Evolutionary conservation across 2,329 filamentous ascomycete genomes (phyloP), one percentile per base, ranked within the genome.

Genomic region (Apiospora kogelbergensis): DNA sequence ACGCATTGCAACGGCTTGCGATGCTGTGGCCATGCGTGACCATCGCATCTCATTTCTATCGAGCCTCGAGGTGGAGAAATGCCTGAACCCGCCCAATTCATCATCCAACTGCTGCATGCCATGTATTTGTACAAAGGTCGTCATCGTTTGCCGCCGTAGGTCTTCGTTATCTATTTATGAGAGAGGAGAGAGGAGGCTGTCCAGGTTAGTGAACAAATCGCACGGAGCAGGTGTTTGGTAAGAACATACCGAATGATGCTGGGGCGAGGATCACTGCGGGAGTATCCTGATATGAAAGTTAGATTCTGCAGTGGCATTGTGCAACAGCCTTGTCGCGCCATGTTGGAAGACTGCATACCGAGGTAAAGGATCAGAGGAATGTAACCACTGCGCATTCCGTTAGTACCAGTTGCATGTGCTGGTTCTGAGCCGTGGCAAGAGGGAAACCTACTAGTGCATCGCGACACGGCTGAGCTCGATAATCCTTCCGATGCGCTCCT

Each of bases 401-500:
- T 73, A 86, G 81, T 72, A 70, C 63, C 9, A 6, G 33, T 9
- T 20, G n/a, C n/a, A 24, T 37, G 5, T 24, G 1, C 24, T 13
- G 33, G 7, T 20, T 53, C 66, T 11, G 24, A 33, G 53, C 30
- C 30, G 53, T 37, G 53, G 53, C 53, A 60, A 22, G 30, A 37
- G 67, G n/a, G 65, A 45, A 37, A 79, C 92, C 74, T 89, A 97
- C 94, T 98, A 99, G 85, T 99, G 96, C 79, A 99, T 92, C 70
- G 93, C 94, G 77, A 98, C 91, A 78, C 95, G 90, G 72, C 94
- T 96, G 81, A 98, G 85, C 83, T 98, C 96, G 81, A 99, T 96
- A 84, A 98, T 88, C 87, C 95, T 95, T 78, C 93, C 91, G 83
- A 99, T 97, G 87, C 96, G 94, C 91, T 99, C 96, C 95, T 98